Conservation (phyloP, 1,284 basidiomycete species). For the Trichosporon sp. region DNA sequence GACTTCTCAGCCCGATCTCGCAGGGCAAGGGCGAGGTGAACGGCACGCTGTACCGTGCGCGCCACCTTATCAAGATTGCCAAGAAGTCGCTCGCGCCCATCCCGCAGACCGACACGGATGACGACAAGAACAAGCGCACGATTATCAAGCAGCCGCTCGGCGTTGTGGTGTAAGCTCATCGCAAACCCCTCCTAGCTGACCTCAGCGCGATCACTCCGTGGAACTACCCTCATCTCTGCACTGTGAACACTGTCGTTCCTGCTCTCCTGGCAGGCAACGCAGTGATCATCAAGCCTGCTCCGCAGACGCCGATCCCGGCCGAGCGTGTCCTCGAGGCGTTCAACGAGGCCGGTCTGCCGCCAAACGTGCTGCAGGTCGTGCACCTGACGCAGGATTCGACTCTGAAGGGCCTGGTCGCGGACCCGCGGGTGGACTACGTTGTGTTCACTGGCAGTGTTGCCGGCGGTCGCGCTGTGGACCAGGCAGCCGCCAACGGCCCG, state of each 20-base stretch:
- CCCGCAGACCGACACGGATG: slow-evolving; percentile 65
- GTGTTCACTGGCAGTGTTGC: slow-evolving; percentile 81
- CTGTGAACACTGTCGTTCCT: slow-evolving; percentile 84
- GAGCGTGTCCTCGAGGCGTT: slow-evolving; percentile 71
- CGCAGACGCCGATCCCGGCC: slow-evolving; percentile 82
- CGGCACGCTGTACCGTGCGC: slow-evolving; percentile 72
- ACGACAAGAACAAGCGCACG: slow-evolving; percentile 71
- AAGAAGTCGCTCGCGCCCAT: slow-evolving; percentile 69
- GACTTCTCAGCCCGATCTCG: slow-evolving; percentile 60
- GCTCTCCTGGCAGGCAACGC: slow-evolving; percentile 79
- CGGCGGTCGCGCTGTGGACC: slow-evolving; percentile 47
- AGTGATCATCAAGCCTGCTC: slow-evolving; percentile 87
- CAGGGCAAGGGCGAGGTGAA: slow-evolving; percentile 72
- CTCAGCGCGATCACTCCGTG: slow-evolving; percentile 32
- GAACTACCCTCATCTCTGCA: slow-evolving; percentile 82
- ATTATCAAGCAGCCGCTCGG: slow-evolving; percentile 80
- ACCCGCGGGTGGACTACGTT: slow-evolving; percentile 69
- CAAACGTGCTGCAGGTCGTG: slow-evolving; percentile 68
- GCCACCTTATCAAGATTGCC: slow-evolving; percentile 81
- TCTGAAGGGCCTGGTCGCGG: slow-evolving; percentile 58
- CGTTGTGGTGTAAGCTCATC: slow-evolving; percentile 82
- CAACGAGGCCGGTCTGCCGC: slow-evolving; percentile 67
- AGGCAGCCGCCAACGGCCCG: slow-evolving; percentile 45
- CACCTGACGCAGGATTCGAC: slow-evolving; percentile 69
- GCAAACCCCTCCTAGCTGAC: background rate